A percentile compares a stretch with the other conserved stretches of the same genome.
Conservation (phyloP, 2,329 filamentous ascomycete species). For the Clonostachys solani region DNA sequence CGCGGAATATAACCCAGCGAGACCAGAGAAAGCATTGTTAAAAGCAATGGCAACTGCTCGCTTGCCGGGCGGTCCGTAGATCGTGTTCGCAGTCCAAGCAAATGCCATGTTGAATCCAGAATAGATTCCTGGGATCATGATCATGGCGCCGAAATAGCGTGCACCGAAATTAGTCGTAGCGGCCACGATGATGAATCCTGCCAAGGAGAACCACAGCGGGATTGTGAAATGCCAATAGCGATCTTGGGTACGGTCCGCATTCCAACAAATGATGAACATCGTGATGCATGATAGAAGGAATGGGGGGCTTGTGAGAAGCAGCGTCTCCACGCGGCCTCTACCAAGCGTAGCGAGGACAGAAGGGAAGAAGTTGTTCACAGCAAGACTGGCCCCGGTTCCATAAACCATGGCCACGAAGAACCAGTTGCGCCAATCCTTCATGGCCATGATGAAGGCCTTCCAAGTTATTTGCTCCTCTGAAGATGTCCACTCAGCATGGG, state of each 20-base stretch:
- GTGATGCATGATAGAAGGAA: constrained; percentile 11
- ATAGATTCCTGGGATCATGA: constrained; percentile 14
- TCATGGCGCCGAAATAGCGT: constrained; percentile 3
- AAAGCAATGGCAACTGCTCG: constrained; percentile 21
- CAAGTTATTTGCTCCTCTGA: constrained; percentile 48
- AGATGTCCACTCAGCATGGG: constrained; percentile 43
- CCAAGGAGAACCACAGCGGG: constrained; percentile 9
- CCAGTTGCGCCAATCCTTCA: constrained; percentile 38
- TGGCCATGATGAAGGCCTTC: constrained; percentile 10
- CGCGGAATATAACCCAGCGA: constrained; percentile 2
- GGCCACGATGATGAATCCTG: constrained; percentile 15
- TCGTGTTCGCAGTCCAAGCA: constrained; percentile 17
- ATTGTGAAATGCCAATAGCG: constrained; percentile 14
- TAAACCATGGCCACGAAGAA: constrained; percentile 34
- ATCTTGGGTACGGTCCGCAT: constrained; percentile 14
- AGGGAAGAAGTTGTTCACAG: constrained; percentile 34
- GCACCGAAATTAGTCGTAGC: constrained; percentile 14
- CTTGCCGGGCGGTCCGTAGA: constrained; percentile 19
- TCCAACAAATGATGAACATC: constrained; percentile 10
- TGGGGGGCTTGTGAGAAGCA: constrained; percentile 17
- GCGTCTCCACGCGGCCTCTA: constrained; percentile 13
- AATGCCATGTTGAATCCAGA: constrained; percentile 15
- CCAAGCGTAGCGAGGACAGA: constrained; percentile 15
- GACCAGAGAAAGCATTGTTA: constrained; percentile 31
- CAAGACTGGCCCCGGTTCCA: no score